Evolutionary conservation across 495 filamentous ascomycete species (phyloP).

Genomic region (Cryomyces minteri): DNA sequence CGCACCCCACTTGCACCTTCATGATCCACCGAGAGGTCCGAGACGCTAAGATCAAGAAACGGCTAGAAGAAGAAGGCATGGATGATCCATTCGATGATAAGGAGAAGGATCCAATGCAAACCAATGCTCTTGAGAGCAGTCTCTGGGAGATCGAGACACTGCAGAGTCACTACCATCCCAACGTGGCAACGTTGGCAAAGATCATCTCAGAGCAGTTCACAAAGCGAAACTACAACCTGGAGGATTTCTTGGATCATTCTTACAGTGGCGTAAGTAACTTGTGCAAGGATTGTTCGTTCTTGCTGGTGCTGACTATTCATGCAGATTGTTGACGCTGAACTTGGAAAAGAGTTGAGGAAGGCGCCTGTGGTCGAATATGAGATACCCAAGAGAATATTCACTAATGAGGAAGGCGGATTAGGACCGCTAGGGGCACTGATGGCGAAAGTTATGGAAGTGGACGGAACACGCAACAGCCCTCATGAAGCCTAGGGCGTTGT

Average conservation of each 20-base stretch:
- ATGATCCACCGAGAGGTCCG: slow-evolving; percentile 74
- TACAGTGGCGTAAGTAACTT: slow-evolving; percentile 52
- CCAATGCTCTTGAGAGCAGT: slow-evolving; percentile 74
- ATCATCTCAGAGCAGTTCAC: slow-evolving; percentile 97
- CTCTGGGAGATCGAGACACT: slow-evolving; percentile 87
- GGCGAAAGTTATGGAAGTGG: background rate
- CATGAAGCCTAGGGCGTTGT: too few species aligned
- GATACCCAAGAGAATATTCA: slow-evolving; percentile 78
- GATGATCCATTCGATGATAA: slow-evolving; percentile 60
- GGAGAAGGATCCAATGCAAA: slow-evolving; percentile 70
- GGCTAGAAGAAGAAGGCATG: slow-evolving; percentile 46
- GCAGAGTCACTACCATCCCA: slow-evolving; percentile 90
- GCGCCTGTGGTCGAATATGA: slow-evolving; percentile 78
- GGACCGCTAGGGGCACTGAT: background rate
- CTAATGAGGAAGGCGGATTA: background rate
- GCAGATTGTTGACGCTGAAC: slow-evolving; percentile 64
- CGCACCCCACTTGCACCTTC: slow-evolving; percentile 77
- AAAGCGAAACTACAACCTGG: slow-evolving; percentile 76
- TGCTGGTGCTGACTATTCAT: background rate
- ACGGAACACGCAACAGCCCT: too few species aligned
- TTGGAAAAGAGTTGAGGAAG: slow-evolving; percentile 68
- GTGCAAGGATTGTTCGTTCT: background rate
- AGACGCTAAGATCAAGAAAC: slow-evolving; percentile 32
- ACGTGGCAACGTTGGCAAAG: slow-evolving; percentile 82
- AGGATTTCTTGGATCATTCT: slow-evolving; percentile 93